Evolutionary conservation across 148 eudicot genomes (phyloP).

Genomic region (Chenopodium quinoa): DNA sequence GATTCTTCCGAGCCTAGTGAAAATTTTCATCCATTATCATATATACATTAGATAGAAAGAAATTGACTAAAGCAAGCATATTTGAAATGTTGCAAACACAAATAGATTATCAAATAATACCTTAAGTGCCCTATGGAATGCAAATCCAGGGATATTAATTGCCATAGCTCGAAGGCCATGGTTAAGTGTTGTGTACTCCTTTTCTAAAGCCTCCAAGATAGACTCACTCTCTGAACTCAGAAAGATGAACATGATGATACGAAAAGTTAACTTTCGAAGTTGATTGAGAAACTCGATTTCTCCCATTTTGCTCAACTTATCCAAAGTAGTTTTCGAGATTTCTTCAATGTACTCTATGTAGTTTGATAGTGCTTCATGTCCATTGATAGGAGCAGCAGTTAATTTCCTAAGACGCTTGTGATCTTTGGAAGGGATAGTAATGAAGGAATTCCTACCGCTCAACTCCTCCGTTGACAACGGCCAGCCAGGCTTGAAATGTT

Average conservation of each 20-base stretch:
- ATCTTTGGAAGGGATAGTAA: conserved; percentile 58
- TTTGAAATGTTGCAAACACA: background rate
- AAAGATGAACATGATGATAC: conserved; percentile 75
- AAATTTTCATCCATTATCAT: background rate
- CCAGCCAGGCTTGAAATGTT: conserved; percentile 89
- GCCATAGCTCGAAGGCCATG: conserved; percentile 83
- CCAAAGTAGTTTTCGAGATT: conserved; percentile 43
- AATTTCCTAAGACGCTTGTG: conserved; percentile 75
- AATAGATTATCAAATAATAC: conserved; percentile 19
- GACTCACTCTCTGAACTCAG: conserved; percentile 70
- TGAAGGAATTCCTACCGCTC: conserved; percentile 75
- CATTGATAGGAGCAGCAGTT: conserved; percentile 84
- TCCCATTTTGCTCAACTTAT: conserved; percentile 71
- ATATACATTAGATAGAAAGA: background rate
- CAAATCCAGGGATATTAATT: conserved; percentile 81
- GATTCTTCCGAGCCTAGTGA: conserved; percentile 67
- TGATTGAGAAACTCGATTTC: conserved; percentile 70
- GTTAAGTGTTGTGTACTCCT: conserved; percentile 60
- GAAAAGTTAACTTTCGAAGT: conserved; percentile 65
- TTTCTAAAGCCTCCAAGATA: conserved; percentile 64
- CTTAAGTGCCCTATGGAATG: conserved; percentile 73
- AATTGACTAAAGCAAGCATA: background rate
- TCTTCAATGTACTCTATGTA: conserved; percentile 70
- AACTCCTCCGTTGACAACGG: conserved; percentile 60
- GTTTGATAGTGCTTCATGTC: conserved; percentile 67